Base-by-base conservation (phyloP, 495 filamentous ascomycete genomes). In the Chlorociboria aeruginascens region DNA sequence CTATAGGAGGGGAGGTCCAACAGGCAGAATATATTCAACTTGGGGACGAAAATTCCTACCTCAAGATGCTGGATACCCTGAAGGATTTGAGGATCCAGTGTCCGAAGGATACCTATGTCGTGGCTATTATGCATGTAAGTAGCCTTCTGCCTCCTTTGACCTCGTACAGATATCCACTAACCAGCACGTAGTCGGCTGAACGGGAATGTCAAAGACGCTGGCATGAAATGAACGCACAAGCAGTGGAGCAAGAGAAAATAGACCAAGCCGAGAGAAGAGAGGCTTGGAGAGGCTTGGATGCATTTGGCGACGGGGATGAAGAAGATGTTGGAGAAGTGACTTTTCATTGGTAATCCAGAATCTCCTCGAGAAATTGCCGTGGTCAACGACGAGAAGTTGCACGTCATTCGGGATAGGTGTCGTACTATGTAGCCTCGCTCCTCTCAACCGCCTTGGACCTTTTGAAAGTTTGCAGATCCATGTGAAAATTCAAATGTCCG, bases 261-360 rank as follows among this genome's bases (percentile, higher is more conserved):
- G 29, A 33, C 17, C 8, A 45, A n/a, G 10, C 16, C 7, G 30
- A 29, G 41, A 3, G 8, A 45, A 11, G n/a, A 25, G 20, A 25
- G 4, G 20, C 20, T 25, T 25, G 29, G 13, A 36, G 43, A 33
- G 43, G 9, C 10, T 8, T 16, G 31, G 30, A 36, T 12, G 32
- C 7, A 34, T 34, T 29, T 38, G 40, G 41, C 1, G 45, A 35
- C 32, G 13, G 30, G 25, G 30, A 37, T 16, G 34, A 47, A 14
- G 43, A 50, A 33, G 41, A 32, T 45, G 20, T 49, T 38, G 45
- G 57, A 49, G 40, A 32, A 40, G 14, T 36, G 11, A 45, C 39
- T 8, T 31, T 39, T 7, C 30, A 35, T 16, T 43, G 43, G 52
- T n/a, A 36, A 37, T 13, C 8, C 25, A 45, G 48, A 30, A 37